These are phyloP conservation scores for Penicillium goetzii DNA, from an alignment of 495 filamentous ascomycete genomes.

Conservation along the genomic window DNA sequence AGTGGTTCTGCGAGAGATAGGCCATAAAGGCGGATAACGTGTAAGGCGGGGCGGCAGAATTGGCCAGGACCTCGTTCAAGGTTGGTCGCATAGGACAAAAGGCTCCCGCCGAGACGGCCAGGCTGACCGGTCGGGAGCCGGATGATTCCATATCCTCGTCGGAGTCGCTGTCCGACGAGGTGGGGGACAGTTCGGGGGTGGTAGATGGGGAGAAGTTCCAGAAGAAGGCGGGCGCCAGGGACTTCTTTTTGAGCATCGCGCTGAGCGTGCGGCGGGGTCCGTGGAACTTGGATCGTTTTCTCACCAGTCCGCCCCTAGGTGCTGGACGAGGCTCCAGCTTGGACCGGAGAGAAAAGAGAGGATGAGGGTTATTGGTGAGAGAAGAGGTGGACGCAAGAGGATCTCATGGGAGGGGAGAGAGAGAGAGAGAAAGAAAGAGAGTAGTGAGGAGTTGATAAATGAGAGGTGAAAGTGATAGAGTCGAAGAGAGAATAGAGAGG, in stretches of 20 bases:
- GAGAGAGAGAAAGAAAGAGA: too few relatives aligned
- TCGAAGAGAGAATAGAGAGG: not conserved
- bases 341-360: constrained; percentile 13
- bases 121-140: constrained; percentile 64
- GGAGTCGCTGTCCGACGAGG: constrained; percentile 54
- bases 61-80: constrained; percentile 83
- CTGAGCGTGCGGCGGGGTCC: constrained; percentile 38
- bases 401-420: constrained; percentile 7
- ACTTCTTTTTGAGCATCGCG: constrained; percentile 58
- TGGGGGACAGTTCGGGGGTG: constrained; percentile 51
- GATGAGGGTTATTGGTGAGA: constrained; percentile 20
- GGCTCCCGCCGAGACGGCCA: constrained; percentile 62
- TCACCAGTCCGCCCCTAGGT: constrained; percentile 32
- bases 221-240: constrained; percentile 47
- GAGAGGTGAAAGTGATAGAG: not conserved
- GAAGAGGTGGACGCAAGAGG: not conserved
- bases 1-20: constrained; percentile 97
- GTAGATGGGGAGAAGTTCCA: constrained; percentile 46
- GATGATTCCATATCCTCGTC: constrained; percentile 58
- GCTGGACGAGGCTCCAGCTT: constrained; percentile 31
- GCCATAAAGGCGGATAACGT: constrained; percentile 95
- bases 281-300: constrained; percentile 31
- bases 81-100: constrained; percentile 79
- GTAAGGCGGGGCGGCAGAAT: constrained; percentile 86
- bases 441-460: not conserved